Conservation (phyloP, 1,284 basidiomycete genomes). For the Inonotus obliquus region DNA sequence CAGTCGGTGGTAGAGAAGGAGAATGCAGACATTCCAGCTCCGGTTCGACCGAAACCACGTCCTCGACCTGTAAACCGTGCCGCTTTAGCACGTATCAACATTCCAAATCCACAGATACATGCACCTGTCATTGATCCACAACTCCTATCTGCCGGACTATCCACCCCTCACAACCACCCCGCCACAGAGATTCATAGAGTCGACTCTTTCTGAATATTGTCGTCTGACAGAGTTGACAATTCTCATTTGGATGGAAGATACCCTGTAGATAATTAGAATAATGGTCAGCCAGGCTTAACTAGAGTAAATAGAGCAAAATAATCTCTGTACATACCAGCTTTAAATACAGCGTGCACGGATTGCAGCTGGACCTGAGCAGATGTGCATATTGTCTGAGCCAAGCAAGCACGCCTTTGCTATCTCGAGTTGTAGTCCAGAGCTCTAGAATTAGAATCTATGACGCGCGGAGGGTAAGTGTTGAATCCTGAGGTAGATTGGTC, state of each 20-base stretch:
- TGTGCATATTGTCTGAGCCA: constrained; percentile 68
- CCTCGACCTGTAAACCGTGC: not conserved
- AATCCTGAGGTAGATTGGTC: constrained; percentile 26
- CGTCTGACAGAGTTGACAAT: too few species aligned
- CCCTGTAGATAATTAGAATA: too few species aligned
- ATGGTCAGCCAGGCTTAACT: too few species aligned
- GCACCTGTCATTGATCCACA: not conserved
- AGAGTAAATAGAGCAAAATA: too few species aligned
- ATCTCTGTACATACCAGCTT: too few species aligned
- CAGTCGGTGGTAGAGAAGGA: too few species aligned
- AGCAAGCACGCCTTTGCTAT: constrained; percentile 80
- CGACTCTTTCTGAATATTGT: too few species aligned
- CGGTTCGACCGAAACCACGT: not conserved
- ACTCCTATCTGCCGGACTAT: not conserved
- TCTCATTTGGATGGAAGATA: too few species aligned
- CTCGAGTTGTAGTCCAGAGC: constrained; percentile 51
- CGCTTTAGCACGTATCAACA: not conserved
- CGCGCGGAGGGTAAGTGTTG: constrained; percentile 58
- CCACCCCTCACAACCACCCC: not conserved
- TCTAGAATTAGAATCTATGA: constrained; percentile 27
- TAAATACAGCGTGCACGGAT: constrained; percentile 83
- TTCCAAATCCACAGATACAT: not conserved
- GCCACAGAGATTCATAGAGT: too few species aligned
- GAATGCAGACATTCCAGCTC: not conserved
- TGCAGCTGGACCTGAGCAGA: constrained; percentile 75